Evolutionary conservation across 1,284 basidiomycete species (phyloP).

Genomic region (Trametes pubescens): DNA sequence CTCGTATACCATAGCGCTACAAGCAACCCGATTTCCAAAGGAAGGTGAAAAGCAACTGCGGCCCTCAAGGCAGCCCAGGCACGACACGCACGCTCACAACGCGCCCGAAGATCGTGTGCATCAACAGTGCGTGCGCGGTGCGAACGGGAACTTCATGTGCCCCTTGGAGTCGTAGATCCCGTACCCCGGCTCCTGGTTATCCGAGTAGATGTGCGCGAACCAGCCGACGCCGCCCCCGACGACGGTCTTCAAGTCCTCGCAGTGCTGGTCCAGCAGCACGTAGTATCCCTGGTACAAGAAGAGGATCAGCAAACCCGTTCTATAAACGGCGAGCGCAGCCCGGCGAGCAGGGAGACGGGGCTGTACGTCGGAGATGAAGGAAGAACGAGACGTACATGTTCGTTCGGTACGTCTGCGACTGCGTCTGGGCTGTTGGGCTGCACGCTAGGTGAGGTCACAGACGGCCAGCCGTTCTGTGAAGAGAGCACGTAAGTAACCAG

Average conservation of each 20-base stretch:
- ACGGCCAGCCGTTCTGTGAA: slow-evolving; percentile 79
- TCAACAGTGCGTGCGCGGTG: slow-evolving; percentile 45
- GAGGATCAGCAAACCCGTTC: background rate
- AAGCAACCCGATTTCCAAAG: background rate
- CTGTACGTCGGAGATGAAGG: slow-evolving; percentile 1
- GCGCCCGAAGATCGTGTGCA: background rate
- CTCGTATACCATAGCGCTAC: background rate
- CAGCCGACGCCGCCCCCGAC: slow-evolving; percentile 74
- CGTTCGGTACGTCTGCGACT: slow-evolving; percentile 63
- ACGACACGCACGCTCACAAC: background rate
- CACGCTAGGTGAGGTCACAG: slow-evolving; percentile 62
- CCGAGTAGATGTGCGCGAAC: slow-evolving; percentile 82
- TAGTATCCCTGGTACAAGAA: slow-evolving; percentile 59
- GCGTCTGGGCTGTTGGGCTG: slow-evolving; percentile 63
- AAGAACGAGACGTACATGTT: slow-evolving; percentile 50
- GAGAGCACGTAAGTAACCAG: background rate
- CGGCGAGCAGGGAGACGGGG: background rate
- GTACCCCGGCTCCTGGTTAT: slow-evolving; percentile 71
- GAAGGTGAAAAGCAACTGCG: background rate
- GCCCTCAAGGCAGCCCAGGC: background rate
- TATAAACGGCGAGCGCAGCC: background rate
- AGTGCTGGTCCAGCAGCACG: slow-evolving; percentile 69
- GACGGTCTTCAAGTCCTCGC: slow-evolving; percentile 64
- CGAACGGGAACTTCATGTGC: slow-evolving; percentile 62
- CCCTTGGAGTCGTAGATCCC: slow-evolving; percentile 63